phyloP scores from a whole-genome alignment of 805 yeast genomes.

The Kluyveromyces nonfermentans region DNA sequence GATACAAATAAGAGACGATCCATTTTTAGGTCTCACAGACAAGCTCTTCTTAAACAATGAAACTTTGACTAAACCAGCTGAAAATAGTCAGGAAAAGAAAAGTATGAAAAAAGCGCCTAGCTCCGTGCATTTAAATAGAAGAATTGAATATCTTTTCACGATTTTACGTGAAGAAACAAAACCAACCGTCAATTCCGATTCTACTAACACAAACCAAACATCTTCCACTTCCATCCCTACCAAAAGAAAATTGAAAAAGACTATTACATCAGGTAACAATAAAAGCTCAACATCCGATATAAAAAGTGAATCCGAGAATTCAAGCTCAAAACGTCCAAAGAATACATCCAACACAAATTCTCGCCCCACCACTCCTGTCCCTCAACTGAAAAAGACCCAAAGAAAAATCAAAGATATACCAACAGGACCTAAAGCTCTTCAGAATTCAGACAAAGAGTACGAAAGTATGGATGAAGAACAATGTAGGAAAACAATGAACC shows the following conservation, averaged over 20 bases:
- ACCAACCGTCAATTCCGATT: constrained; percentile 12
- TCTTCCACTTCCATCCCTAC: constrained; percentile 20
- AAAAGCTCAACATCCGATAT: constrained; percentile 16
- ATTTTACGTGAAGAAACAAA: constrained; percentile 55
- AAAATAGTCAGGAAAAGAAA: constrained; percentile 19
- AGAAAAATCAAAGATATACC: constrained; percentile 6
- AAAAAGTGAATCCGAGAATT: constrained; percentile 7
- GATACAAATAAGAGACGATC: constrained; percentile 92
- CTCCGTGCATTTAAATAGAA: constrained; percentile 82
- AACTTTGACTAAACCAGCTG: constrained; percentile 9
- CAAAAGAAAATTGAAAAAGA: constrained; percentile 23
- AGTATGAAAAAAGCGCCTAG: constrained; percentile 70
- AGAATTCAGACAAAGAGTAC: constrained; percentile 40
- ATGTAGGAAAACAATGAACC: constrained; percentile 53
- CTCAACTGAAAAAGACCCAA: background rate
- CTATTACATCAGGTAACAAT: constrained; percentile 18
- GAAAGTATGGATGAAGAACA: constrained; percentile 70
- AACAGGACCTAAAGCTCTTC: constrained; percentile 1
- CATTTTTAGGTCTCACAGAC: constrained; percentile 74
- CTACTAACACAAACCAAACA: constrained; percentile 8
- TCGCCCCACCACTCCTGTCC: constrained; percentile 4
- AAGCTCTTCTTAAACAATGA: constrained; percentile 62
- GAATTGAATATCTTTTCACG: constrained; percentile 77
- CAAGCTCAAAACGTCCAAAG: constrained; percentile 17
- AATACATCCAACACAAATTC: constrained; percentile 9